Conservation (phyloP, 2,329 filamentous ascomycete genomes). For the Fusarium sp. region DNA sequence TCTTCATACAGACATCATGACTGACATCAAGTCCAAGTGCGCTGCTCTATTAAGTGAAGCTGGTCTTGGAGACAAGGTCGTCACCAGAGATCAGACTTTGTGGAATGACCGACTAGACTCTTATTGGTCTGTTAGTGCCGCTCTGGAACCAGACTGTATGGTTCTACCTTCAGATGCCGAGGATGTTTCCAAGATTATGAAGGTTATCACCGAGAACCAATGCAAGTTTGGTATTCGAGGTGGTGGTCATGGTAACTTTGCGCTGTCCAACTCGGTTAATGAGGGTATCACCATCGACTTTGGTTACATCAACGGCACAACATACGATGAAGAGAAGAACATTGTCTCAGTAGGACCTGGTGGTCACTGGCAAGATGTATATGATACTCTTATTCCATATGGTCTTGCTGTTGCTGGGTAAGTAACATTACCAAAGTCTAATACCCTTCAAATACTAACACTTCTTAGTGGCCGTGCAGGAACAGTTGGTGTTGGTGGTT, state of each 20-base stretch:
- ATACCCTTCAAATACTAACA: no score
- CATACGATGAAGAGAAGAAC: constrained; percentile 45
- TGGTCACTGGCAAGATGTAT: constrained; percentile 53
- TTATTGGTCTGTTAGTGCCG: constrained; percentile 54
- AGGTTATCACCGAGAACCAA: constrained; percentile 45
- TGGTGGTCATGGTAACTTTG: constrained; percentile 52
- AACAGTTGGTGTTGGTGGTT: constrained; percentile 52
- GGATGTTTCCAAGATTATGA: constrained; percentile 53
- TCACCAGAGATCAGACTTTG: constrained; percentile 43
- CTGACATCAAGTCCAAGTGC: constrained; percentile 42
- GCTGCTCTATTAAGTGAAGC: constrained; percentile 36
- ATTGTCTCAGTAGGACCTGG: constrained; percentile 52
- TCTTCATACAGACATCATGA: not conserved
- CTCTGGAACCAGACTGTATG: constrained; percentile 52
- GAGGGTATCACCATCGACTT: constrained; percentile 54
- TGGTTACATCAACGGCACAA: constrained; percentile 47
- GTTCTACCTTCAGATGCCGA: constrained; percentile 48
- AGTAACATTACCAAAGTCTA: not conserved
- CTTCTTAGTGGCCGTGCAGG: constrained; percentile 48
- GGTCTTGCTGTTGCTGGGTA: constrained; percentile 49
- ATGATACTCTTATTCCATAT: constrained; percentile 49
- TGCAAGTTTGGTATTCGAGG: constrained; percentile 55
- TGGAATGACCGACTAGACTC: constrained; percentile 49
- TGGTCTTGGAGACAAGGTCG: constrained; percentile 46
- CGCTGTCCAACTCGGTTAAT: constrained; percentile 51